Conservation (phyloP, 2,329 filamentous ascomycete species). For the Monilinia fructicola region DNA sequence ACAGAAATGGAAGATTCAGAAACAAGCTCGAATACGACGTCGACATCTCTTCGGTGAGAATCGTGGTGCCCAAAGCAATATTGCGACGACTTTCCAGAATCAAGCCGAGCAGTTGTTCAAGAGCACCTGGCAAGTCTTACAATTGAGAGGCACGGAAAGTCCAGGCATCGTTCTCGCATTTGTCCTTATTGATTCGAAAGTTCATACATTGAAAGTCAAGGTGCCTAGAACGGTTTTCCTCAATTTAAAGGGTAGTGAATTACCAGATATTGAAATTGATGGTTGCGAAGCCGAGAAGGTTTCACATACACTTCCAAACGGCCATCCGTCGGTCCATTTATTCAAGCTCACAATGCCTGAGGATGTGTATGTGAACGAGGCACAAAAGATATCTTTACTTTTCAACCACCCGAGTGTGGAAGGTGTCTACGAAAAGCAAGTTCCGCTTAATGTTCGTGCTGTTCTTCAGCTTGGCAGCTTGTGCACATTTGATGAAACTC, state of each 20-base stretch:
- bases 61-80: conserved; percentile 63
- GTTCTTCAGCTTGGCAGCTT: conserved; percentile 85
- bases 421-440: conserved; percentile 92
- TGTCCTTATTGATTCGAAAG: conserved; percentile 88
- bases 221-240: conserved; percentile 88
- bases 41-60: conserved; percentile 92
- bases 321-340: conserved; percentile 87
- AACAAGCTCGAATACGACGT: conserved; percentile 78
- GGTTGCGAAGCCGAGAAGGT: conserved; percentile 91
- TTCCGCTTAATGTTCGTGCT: conserved; percentile 83
- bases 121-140: conserved; percentile 91
- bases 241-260: conserved; percentile 82
- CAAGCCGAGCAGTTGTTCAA: conserved; percentile 88
- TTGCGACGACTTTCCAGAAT: conserved; percentile 76
- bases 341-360: conserved; percentile 93
- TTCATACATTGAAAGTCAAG: conserved; percentile 83
- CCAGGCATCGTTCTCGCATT: conserved; percentile 86
- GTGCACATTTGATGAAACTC: conserved; percentile 89
- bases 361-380: conserved; percentile 80
- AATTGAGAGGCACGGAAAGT: conserved; percentile 77
- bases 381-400: conserved; percentile 75
- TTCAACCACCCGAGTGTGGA: conserved; percentile 95
- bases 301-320: conserved; percentile 89
- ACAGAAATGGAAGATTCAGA: conserved; percentile 98
- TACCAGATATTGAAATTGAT: conserved; percentile 84